Conservation (phyloP, 495 filamentous ascomycete species). For the Trichocladium antarcticum region DNA sequence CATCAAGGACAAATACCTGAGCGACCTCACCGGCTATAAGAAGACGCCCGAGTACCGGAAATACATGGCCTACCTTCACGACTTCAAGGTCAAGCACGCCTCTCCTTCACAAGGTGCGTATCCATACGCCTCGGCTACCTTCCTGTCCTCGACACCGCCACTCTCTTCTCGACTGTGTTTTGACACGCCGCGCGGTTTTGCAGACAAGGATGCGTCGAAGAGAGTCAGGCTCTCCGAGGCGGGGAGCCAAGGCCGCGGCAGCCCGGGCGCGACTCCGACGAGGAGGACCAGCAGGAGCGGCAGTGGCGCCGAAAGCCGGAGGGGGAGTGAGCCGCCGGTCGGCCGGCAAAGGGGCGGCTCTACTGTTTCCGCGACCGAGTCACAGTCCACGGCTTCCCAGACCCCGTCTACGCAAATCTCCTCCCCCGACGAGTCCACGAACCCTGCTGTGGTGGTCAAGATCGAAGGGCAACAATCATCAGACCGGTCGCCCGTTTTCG, state of each 20-base stretch:
- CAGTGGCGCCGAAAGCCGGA: slow-evolving; percentile 34
- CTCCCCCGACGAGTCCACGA: slow-evolving; percentile 24
- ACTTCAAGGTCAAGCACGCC: slow-evolving; percentile 59
- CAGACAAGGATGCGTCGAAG: slow-evolving; percentile 38
- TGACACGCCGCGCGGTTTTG: slow-evolving; percentile 3
- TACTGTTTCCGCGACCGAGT: slow-evolving; percentile 26
- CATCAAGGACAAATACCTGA: slow-evolving; percentile 61
- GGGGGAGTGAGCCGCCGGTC: slow-evolving; percentile 37
- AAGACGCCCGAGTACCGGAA: slow-evolving; percentile 51
- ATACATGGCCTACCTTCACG: slow-evolving; percentile 55
- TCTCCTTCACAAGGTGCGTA: slow-evolving; percentile 37
- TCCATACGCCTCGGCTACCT: background rate
- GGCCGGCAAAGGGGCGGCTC: slow-evolving; percentile 32
- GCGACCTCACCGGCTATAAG: slow-evolving; percentile 58
- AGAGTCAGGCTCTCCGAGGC: slow-evolving; percentile 29
- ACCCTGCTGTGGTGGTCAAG: slow-evolving; percentile 21
- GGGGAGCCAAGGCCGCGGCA: slow-evolving; percentile 18
- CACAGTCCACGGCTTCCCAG: slow-evolving; percentile 21
- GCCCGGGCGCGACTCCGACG: slow-evolving; percentile 24
- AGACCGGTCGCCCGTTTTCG: slow-evolving; percentile 22
- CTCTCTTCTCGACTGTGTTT: background rate
- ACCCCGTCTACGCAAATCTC: slow-evolving; percentile 19
- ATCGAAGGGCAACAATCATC: slow-evolving; percentile 12
- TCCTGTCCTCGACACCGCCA: too few species aligned
- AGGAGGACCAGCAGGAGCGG: slow-evolving; percentile 33